Conservation (phyloP, 768 basidiomycete genomes). For the Termitomyces sp. region DNA sequence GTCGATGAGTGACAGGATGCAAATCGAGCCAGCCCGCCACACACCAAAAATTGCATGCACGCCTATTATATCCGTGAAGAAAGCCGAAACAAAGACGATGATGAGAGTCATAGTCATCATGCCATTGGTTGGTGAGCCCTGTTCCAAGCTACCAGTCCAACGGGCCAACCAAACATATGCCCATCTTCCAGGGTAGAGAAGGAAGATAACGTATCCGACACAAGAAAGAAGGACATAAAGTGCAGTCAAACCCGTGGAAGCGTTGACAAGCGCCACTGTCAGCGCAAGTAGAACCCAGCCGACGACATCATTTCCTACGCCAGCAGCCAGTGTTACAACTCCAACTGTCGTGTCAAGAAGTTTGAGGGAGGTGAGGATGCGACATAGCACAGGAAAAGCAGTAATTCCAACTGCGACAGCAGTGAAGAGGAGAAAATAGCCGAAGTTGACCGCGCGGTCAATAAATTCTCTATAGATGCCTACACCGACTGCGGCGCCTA, state of each 20-base stretch:
- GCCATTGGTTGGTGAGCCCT: constrained; percentile 60
- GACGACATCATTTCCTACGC: constrained; percentile 71
- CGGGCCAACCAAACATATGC: constrained; percentile 62
- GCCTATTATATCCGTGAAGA: constrained; percentile 85
- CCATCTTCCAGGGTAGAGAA: constrained; percentile 61
- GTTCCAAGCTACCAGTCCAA: constrained; percentile 67
- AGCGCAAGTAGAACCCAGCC: constrained; percentile 85
- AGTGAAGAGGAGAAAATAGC: constrained; percentile 81
- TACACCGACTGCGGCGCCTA: constrained; percentile 71
- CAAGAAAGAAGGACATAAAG: constrained; percentile 74
- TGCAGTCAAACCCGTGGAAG: constrained; percentile 65
- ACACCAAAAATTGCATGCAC: constrained; percentile 65
- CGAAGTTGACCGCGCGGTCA: constrained; percentile 52
- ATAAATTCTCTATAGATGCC: constrained; percentile 72
- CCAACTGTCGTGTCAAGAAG: constrained; percentile 86
- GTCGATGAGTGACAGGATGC: not conserved
- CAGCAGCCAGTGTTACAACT: constrained; percentile 74
- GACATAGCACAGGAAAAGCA: constrained; percentile 77
- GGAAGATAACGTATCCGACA: constrained; percentile 59
- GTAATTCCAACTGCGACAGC: constrained; percentile 81
- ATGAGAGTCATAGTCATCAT: constrained; percentile 82
- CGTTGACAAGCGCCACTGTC: constrained; percentile 80
- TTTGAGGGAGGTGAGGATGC: constrained; percentile 79
- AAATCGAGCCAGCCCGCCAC: not conserved
- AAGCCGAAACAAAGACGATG: constrained; percentile 67